Conservation (phyloP, 495 filamentous ascomycete species). For the Chaetomidium leptoderma region DNA sequence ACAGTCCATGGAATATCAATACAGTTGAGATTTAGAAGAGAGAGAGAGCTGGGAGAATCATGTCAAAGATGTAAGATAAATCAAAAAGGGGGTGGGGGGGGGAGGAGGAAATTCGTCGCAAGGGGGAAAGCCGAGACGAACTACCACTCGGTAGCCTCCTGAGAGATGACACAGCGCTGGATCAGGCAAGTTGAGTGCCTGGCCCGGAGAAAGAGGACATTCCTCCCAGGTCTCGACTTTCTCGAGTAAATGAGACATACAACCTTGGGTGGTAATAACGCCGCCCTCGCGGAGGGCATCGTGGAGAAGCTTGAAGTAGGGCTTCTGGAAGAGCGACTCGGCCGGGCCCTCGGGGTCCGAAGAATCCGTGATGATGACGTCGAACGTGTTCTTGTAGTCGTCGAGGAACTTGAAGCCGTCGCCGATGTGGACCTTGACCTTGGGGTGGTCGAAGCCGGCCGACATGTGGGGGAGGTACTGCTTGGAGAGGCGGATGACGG, state of each 20-base stretch:
- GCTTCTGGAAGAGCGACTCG: constrained; percentile 94
- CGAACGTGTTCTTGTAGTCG: constrained; percentile 89
- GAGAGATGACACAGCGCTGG: constrained; percentile 18
- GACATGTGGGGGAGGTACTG: constrained; percentile 96
- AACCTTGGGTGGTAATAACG: constrained; percentile 99
- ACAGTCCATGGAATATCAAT: background rate
- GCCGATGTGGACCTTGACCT: constrained; percentile 83
- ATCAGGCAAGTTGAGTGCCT: constrained; percentile 30
- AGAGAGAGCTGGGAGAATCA: background rate
- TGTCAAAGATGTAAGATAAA: constrained; percentile 2
- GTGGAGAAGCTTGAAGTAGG: constrained; percentile 91
- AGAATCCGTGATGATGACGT: constrained; percentile 99
- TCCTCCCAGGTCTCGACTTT: constrained; percentile 33
- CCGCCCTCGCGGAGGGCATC: constrained; percentile 88
- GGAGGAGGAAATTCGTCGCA: constrained; percentile 13
- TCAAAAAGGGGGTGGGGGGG: constrained; percentile 5
- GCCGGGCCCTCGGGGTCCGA: constrained; percentile 96
- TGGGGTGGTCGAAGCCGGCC: constrained; percentile 86
- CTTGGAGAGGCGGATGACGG: constrained; percentile 97
- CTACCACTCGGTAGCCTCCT: constrained; percentile 35
- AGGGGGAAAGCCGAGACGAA: constrained; percentile 25
- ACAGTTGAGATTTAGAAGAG: background rate
- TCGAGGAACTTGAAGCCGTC: constrained; percentile 98
- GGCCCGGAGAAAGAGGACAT: constrained; percentile 20
- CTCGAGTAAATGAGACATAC: constrained; percentile 71